Base-by-base conservation (phyloP, 495 filamentous ascomycete genomes). In the Lophiotrema nucula region DNA sequence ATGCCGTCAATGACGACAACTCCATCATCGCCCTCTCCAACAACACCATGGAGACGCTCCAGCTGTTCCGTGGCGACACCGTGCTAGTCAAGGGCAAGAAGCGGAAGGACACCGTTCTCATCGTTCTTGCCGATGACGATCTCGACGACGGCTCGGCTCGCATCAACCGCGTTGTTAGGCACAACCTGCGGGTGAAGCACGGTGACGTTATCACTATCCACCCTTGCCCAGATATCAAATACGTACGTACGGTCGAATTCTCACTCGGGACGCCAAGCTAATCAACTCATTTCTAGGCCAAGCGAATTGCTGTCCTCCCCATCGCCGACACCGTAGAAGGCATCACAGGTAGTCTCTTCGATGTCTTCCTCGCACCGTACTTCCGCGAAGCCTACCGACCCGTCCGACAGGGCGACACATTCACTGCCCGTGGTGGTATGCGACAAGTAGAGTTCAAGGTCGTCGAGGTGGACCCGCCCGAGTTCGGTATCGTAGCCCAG, bases 181-280 rank as follows among this genome's bases (percentile, higher is more conserved):
- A 97, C 81, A 98, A 98, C 75, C 84, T 98, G 41, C 88, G 93
- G 25, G 93, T 98, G 55, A 96, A 97, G 83, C 92, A 96, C 71
- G 95, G 93, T 64, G 93, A 98, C 72, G 86, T 97, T 64, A 85
- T 97, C 69, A 96, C 92, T 48, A 89, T 98, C 54, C 91, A 97
- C 79, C 83, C 93, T n/a, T 98, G 93, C 77, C 92, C 95, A n/a
- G 93, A 98, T 72, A 98, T 98, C 77, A 98, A 98, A 96, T 98
- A 98, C 75, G 92, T 97, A 76, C 71, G 90, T 76, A 5, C 51
- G 5, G 42, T 49, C 23, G 16, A 39, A 28, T 3, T 0, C 16
- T 5, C 6, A 56, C 18, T 22, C 23, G 33, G n/a, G 1, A 22
- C 13, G 12, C 10, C 26, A 37, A 31, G 47, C 66, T 75, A 66